Evolutionary conservation across 2,329 filamentous ascomycete species (phyloP).

Genomic region (Pseudogymnoascus destructans): DNA sequence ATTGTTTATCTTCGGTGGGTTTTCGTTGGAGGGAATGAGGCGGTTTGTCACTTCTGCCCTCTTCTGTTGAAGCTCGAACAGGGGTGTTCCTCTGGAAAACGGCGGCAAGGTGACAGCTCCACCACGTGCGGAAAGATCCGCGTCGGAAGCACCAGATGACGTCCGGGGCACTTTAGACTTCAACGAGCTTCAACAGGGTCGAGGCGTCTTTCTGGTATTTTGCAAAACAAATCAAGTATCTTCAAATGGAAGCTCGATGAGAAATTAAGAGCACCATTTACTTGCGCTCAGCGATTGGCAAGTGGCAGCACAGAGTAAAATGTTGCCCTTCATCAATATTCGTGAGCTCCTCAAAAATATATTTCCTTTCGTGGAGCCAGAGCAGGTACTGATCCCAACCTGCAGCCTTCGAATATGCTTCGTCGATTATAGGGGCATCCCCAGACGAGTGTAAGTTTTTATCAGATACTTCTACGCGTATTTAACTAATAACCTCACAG

Average conservation of each 20-base stretch:
- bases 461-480: not conserved
- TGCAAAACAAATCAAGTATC: not conserved
- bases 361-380: constrained; percentile 11
- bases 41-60: not conserved
- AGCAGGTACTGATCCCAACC: constrained; percentile 20
- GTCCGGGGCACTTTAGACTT: constrained; percentile 4
- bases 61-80: not conserved
- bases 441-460: constrained; percentile 45
- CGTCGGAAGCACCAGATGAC: constrained; percentile 1
- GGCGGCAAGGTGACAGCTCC: constrained; percentile 8
- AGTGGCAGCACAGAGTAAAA: constrained; percentile 21
- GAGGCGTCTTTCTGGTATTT: constrained; percentile 3
- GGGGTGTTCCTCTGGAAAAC: constrained; percentile 6
- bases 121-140: constrained; percentile 8
- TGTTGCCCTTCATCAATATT: constrained; percentile 52
- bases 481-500: constrained; percentile 33
- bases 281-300: not conserved
- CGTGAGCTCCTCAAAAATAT: constrained; percentile 31
- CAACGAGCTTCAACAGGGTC: not conserved
- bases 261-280: not conserved
- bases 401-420: constrained; percentile 47
- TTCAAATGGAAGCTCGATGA: constrained; percentile 7
- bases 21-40: not conserved
- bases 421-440: constrained; percentile 45
- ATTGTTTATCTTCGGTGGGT: not conserved